A percentile compares a stretch with the other conserved stretches of the same genome.
Conservation (phyloP, 2,329 filamentous ascomycete species). For the Chrysosporium queenslandicum region DNA sequence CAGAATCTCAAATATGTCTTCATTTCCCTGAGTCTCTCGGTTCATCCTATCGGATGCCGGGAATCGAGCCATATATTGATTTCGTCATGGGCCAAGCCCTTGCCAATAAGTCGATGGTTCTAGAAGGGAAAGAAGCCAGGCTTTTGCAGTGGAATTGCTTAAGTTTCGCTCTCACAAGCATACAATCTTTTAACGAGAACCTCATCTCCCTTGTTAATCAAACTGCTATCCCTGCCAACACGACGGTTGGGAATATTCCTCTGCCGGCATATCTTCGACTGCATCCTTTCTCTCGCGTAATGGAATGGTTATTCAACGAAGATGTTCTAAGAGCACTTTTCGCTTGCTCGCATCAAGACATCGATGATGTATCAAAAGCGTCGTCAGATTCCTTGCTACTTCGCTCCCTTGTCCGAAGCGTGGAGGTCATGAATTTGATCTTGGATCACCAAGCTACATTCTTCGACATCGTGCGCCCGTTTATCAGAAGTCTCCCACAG, state of each 20-base stretch:
- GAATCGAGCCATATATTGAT: slow-evolving; percentile 87
- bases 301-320: slow-evolving; percentile 98
- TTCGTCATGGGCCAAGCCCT: slow-evolving; percentile 76
- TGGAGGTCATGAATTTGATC: slow-evolving; percentile 73
- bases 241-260: slow-evolving; percentile 47
- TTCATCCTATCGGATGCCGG: slow-evolving; percentile 63
- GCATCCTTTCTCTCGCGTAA: slow-evolving; percentile 86
- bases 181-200: slow-evolving; percentile 88
- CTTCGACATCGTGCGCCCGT: slow-evolving; percentile 72
- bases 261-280: slow-evolving; percentile 71
- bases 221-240: slow-evolving; percentile 64
- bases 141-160: slow-evolving; percentile 71
- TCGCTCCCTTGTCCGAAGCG: slow-evolving; percentile 63
- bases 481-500: slow-evolving; percentile 57
- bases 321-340: slow-evolving; percentile 74
- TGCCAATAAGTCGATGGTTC: slow-evolving; percentile 54
- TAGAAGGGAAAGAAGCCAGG: slow-evolving; percentile 59
- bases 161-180: slow-evolving; percentile 67
- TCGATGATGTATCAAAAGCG: slow-evolving; percentile 60
- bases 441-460: slow-evolving; percentile 87
- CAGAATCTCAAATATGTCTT: slow-evolving; percentile 59
- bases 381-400: slow-evolving; percentile 71
- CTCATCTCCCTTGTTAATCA: slow-evolving; percentile 75
- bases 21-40: slow-evolving; percentile 84
- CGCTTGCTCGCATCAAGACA: slow-evolving; percentile 64